Evolutionary conservation across 2,329 filamentous ascomycete species (phyloP), one percentile per base, ranked within the genome.

Genomic region (Mollisiaceae sp.): DNA sequence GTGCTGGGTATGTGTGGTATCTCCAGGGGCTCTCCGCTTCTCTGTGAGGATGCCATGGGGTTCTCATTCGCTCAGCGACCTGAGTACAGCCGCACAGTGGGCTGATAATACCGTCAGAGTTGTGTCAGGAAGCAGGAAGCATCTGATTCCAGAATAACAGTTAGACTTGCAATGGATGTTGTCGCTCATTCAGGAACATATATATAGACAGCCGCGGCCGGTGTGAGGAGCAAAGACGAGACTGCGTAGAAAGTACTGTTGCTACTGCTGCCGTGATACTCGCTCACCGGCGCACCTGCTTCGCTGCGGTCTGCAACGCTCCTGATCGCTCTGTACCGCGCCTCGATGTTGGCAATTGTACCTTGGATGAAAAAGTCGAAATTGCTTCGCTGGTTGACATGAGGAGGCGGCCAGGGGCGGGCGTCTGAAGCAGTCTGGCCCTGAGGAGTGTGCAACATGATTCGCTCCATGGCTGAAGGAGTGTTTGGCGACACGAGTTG

Each of bases 91-190:
- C 27, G 27, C 35, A 39, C 35, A 67, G 67, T 69, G 67, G 64
- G 59, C 65, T 69, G 65, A 69, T 69, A 59, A 55, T 69, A 58
- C 60, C 67, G 67, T 67, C 65, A 65, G 60, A 60, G 55, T 57
- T 57, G 55, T 32, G 47, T 60, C 45, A 60, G 57, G 65, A 69
- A 69, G 56, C 45, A 60, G 57, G 65, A 69, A 69, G 56, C 65
- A 65, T 63, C 59, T 56, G 66, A 67, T 67, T 65, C 60, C 58
- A 22, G 35, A 47, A 57, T 50, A 41, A 41, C 27, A 39, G 22
- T 54, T 27, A 24, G 57, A 14, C 24, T 56, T 41, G 56, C 24
- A 22, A 59, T 39, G 38, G 6, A 24, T 20, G 32, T 57, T 47
- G 35, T 39, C 27, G 32, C 56, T 64, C 45, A 38, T 36, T 32